Percentiles rank a stretch among this genome's conserved stretches.
These are phyloP conservation scores for Marasmius oreades DNA, from an alignment of 1,284 basidiomycete species.

Conservation along the genomic window DNA sequence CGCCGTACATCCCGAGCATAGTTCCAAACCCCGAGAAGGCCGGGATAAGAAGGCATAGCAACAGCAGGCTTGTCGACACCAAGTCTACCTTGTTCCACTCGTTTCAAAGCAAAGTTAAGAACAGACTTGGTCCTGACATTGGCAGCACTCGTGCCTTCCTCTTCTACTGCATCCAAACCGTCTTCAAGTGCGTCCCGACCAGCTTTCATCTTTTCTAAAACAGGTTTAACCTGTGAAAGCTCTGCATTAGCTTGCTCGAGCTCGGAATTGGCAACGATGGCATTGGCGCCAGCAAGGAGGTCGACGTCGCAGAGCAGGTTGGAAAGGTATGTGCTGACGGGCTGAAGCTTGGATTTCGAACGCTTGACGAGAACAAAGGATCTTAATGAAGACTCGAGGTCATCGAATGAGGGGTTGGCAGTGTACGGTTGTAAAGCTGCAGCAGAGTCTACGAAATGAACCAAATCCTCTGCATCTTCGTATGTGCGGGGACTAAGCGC, in stretches of 20 bases:
- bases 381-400: slow-evolving; percentile 88
- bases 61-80: slow-evolving; percentile 48
- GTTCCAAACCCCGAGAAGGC: slow-evolving; percentile 83
- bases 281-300: slow-evolving; percentile 84
- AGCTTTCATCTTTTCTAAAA: slow-evolving; percentile 83
- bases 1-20: slow-evolving; percentile 85
- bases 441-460: slow-evolving; percentile 97
- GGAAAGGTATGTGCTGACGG: slow-evolving; percentile 90
- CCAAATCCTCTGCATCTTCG: slow-evolving; percentile 88
- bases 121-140: slow-evolving; percentile 54
- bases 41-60: slow-evolving; percentile 82
- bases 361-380: slow-evolving; percentile 97
- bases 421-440: slow-evolving; percentile 61
- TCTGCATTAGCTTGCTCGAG: slow-evolving; percentile 73
- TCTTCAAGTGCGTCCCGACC: slow-evolving; percentile 77
- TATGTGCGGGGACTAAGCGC: slow-evolving; percentile 90
- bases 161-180: slow-evolving; percentile 78
- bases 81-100: slow-evolving; percentile 73
- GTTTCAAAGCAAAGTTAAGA: slow-evolving; percentile 73
- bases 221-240: slow-evolving; percentile 72
- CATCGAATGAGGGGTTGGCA: slow-evolving; percentile 73
- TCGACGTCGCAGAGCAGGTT: slow-evolving; percentile 90
- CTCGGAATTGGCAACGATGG: slow-evolving; percentile 81
- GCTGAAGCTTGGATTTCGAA: slow-evolving; percentile 92
- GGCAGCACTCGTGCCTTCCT: slow-evolving; percentile 61